phyloP scores from a whole-genome alignment of 2,329 filamentous ascomycete genomes.

The Orbilia oligospora region DNA sequence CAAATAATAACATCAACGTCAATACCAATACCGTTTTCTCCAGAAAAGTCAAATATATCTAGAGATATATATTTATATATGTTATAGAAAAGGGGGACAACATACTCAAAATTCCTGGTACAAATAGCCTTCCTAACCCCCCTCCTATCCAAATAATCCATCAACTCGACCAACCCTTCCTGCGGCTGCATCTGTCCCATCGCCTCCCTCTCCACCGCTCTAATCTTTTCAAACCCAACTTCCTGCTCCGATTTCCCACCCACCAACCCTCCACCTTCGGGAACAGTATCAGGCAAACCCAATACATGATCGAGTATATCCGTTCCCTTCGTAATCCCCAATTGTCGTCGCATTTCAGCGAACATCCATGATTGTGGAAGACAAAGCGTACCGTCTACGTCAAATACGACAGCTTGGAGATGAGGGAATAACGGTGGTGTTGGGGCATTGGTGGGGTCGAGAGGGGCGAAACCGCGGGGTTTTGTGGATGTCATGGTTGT shows the following conservation, averaged over 20 bases:
- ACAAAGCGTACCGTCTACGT: constrained; percentile 90
- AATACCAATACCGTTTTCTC: background rate
- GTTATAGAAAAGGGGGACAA: constrained; percentile 46
- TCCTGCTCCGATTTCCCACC: constrained; percentile 70
- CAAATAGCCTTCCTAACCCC: constrained; percentile 78
- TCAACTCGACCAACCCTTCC: constrained; percentile 81
- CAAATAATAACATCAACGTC: no score
- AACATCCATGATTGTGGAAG: constrained; percentile 98
- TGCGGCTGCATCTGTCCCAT: constrained; percentile 87
- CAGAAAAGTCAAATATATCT: background rate
- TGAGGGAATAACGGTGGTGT: constrained; percentile 67
- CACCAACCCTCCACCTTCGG: constrained; percentile 42
- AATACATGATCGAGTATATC: constrained; percentile 95
- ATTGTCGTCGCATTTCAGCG: constrained; percentile 81
- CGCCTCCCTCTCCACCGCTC: constrained; percentile 82
- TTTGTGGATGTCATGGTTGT: constrained; percentile 5
- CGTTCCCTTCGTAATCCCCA: constrained; percentile 78
- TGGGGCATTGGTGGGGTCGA: constrained; percentile 66
- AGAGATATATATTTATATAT: no score
- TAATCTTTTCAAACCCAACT: constrained; percentile 80
- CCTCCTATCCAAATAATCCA: constrained; percentile 82
- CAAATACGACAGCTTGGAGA: constrained; percentile 80
- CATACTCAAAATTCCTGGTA: constrained; percentile 89
- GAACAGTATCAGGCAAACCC: constrained; percentile 72
- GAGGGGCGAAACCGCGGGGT: constrained; percentile 72